phyloP scores from a whole-genome alignment of 345 rosid species.

The Isatis tinctoria region DNA sequence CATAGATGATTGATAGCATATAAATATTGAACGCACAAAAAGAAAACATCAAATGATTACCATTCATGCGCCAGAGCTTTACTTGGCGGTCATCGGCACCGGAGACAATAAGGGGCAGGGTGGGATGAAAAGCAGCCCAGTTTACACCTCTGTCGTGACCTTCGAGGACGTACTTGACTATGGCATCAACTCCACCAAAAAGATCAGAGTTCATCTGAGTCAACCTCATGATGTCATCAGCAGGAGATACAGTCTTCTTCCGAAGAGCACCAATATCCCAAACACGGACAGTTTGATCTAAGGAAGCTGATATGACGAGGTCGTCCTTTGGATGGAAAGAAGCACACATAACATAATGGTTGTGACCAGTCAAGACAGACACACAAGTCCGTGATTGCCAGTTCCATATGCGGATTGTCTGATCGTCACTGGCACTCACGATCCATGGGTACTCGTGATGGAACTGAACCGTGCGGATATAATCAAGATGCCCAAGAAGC shows the following conservation, averaged over 20 bases:
- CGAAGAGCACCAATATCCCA: conserved; percentile 94
- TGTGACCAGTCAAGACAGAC: conserved; percentile 94
- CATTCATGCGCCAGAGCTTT: conserved; percentile 97
- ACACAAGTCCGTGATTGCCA: conserved; percentile 98
- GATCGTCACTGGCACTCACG: conserved; percentile 98
- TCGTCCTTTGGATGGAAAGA: conserved; percentile 96
- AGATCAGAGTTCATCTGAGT: conserved; percentile 92
- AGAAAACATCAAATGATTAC: conserved; percentile 30
- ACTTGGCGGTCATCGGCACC: conserved; percentile 99
- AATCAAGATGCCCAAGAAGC: conserved; percentile 96
- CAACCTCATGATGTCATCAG: conserved; percentile 80
- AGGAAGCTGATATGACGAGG: conserved; percentile 91
- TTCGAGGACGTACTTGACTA: conserved; percentile 92
- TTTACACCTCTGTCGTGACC: conserved; percentile 99
- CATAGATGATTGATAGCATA: background rate
- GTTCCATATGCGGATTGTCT: conserved; percentile 97
- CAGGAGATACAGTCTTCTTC: conserved; percentile 90
- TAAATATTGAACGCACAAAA: background rate
- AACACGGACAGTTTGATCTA: conserved; percentile 96
- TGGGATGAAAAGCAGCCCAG: conserved; percentile 99
- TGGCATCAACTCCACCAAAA: conserved; percentile 94
- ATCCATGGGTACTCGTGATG: conserved; percentile 99
- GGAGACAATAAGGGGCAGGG: conserved; percentile 88
- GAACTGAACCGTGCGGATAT: conserved; percentile 93
- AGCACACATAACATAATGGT: conserved; percentile 99